phyloP scores from a whole-genome alignment of 768 basidiomycete genomes.

The Botryobasidium botryosum region DNA sequence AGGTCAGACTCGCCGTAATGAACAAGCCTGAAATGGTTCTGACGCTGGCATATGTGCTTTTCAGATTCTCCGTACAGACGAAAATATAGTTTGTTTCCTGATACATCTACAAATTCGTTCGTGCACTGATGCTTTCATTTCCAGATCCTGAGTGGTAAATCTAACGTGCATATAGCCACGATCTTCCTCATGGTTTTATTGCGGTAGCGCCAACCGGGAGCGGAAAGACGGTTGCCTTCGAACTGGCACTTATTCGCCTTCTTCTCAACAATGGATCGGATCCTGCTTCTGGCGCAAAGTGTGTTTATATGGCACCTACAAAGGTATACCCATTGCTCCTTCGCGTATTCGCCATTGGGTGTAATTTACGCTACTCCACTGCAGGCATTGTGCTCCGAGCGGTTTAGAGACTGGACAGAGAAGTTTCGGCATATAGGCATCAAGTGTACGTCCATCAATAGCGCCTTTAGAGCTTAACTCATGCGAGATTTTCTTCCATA shows the following conservation, averaged over 20 bases:
- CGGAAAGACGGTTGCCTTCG: conserved; percentile 92
- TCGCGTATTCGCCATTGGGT: conserved; percentile 5
- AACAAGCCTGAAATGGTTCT: not conserved
- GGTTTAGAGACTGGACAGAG: conserved; percentile 61
- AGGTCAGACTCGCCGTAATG: conserved; percentile 27
- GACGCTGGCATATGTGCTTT: not conserved
- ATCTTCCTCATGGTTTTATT: not conserved
- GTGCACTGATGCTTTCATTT: conserved; percentile 7
- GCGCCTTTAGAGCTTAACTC: conserved; percentile 1
- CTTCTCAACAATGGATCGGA: conserved; percentile 25
- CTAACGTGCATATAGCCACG: conserved; percentile 4
- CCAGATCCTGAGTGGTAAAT: conserved; percentile 56
- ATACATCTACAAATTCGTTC: not conserved
- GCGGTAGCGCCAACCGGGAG: conserved; percentile 81
- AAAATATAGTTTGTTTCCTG: conserved; percentile 44
- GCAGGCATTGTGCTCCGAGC: conserved; percentile 79
- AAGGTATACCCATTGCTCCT: conserved; percentile 33
- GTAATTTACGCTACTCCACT: conserved; percentile 1
- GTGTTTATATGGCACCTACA: conserved; percentile 86
- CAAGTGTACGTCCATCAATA: conserved; percentile 35
- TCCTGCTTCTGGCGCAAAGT: conserved; percentile 31
- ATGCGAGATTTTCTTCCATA: conserved; percentile 1
- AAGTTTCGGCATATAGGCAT: conserved; percentile 67
- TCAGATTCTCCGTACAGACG: conserved; percentile 40
- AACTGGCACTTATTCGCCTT: conserved; percentile 71